Evolutionary conservation across 768 basidiomycete genomes (phyloP), one percentile per base, ranked within the genome.

Genomic region (Pholiota conissans): DNA sequence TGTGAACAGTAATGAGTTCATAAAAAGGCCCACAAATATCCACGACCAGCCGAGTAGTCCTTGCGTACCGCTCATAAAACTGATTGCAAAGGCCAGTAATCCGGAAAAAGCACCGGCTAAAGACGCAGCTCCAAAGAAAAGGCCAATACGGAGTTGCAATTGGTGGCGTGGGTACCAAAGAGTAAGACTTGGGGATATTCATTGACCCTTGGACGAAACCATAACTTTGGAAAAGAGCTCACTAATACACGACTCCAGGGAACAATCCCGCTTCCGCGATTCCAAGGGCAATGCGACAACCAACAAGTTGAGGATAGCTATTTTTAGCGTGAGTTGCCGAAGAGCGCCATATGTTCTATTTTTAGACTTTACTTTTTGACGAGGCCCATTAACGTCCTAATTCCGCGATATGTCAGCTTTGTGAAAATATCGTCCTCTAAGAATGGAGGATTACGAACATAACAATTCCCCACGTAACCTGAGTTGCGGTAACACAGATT

Each of bases 211-310:
- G 50, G 28, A 53, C 9, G 34, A 16, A 20, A 42, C 6, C 8
- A 46, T 29, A 34, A 22, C 4, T 28, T 11, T 13, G 27, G 42
- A 9, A 28, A 34, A 5, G 3, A 67, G 5, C 79, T 45, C 55
- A 88, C 88, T 87, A 90, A 73, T 88, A 91, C 0, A 82, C 80
- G 9, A 90, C 85, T 24, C 88, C 88, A 10, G 89, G 88, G 68
- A 87, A 90, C 9, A 89, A 66, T 3, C 89, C 87, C 4, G 86
- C 84, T 70, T 91, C 89, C 0, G 86, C 80, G 2, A 86, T 65
- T 2, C 89, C 89, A 0, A 90, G 79, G 57, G 79, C 81, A 6
- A 84, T 69, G 9, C 86, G 80, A 9, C 74, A 76, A 18, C 78
- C 85, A 11, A 86, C 79, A 13, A 89, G 78, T 64, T 87, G 81